A percentile compares a stretch with the other conserved stretches of the same genome.
Conservation (phyloP, 371 early-diverging fungal species). For the Rhizopus sp. region DNA sequence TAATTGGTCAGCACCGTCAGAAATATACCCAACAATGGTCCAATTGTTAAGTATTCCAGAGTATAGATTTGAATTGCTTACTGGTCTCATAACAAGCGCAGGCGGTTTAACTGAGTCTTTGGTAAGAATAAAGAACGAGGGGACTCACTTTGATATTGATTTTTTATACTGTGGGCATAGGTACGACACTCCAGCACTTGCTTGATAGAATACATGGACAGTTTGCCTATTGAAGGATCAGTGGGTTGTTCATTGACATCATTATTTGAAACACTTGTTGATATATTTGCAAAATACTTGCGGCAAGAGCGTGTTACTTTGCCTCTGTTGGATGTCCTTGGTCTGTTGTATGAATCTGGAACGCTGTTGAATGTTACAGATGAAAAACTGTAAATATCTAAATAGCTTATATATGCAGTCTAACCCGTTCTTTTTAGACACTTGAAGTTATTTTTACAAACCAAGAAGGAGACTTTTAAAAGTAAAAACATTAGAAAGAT, state of each 20-base stretch:
- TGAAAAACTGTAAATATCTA: slow-evolving; percentile 35
- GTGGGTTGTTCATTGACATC: slow-evolving; percentile 27
- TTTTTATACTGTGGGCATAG: slow-evolving; percentile 28
- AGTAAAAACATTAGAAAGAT: slow-evolving; percentile 48
- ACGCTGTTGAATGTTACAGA: slow-evolving; percentile 41
- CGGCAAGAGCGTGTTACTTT: slow-evolving; percentile 67
- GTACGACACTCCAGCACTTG: slow-evolving; percentile 71
- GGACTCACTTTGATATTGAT: background rate
- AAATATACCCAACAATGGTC: slow-evolving; percentile 68
- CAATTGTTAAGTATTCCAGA: slow-evolving; percentile 52
- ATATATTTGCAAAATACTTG: slow-evolving; percentile 47
- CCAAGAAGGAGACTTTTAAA: slow-evolving; percentile 42
- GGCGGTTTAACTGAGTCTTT: slow-evolving; percentile 83
- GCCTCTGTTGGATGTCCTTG: slow-evolving; percentile 68
- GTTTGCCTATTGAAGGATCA: slow-evolving; percentile 28
- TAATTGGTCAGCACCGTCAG: slow-evolving; percentile 68
- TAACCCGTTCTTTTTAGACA: slow-evolving; percentile 23
- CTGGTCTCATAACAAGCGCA: slow-evolving; percentile 74
- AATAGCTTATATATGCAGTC: background rate
- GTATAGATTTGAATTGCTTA: slow-evolving; percentile 63
- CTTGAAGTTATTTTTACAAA: slow-evolving; percentile 25
- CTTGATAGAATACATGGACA: slow-evolving; percentile 62
- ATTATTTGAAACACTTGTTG: slow-evolving; percentile 38
- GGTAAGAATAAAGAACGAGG: slow-evolving; percentile 42
- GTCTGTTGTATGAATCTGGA: slow-evolving; percentile 64